These are phyloP conservation scores for Poa annua DNA, from an alignment of 176 grass and related monocot species.

Conservation along the genomic window DNA sequence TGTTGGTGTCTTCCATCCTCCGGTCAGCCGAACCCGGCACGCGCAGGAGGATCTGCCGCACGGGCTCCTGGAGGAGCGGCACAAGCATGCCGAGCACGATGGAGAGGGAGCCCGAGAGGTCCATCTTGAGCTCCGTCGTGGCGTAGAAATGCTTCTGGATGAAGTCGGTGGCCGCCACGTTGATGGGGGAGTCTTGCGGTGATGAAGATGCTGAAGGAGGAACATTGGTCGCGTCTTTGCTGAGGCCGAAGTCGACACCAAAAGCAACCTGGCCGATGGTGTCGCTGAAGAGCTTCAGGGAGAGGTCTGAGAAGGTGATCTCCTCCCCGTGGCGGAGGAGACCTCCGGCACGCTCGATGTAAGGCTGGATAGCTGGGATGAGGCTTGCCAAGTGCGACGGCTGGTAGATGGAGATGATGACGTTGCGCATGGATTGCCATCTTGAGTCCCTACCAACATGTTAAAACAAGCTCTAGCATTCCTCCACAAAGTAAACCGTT, in stretches of 20 bases:
- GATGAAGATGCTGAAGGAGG: constrained; percentile 5
- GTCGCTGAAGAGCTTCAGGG: constrained; percentile 25
- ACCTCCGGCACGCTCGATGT: neutral
- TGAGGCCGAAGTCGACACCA: constrained; percentile 44
- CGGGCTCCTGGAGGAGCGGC: constrained; percentile 55
- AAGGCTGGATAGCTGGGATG: constrained; percentile 50
- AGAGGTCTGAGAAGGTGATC: constrained; percentile 35
- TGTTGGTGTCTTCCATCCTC: constrained; percentile 51
- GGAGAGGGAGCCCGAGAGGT: constrained; percentile 55
- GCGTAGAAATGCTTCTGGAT: constrained; percentile 50
- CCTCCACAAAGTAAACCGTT: no score
- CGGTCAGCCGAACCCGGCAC: constrained; percentile 53
- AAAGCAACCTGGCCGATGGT: constrained; percentile 38
- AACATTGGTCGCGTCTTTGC: constrained; percentile 11
- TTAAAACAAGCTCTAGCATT: no score
- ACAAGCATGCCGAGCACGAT: constrained; percentile 48
- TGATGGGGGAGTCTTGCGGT: neutral
- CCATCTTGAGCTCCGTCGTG: constrained; percentile 56
- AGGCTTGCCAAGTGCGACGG: constrained; percentile 62
- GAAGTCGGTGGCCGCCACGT: constrained; percentile 16
- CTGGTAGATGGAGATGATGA: constrained; percentile 63
- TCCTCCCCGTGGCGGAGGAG: constrained; percentile 31
- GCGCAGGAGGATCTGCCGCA: constrained; percentile 37
- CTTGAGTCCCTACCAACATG: constrained; percentile 65
- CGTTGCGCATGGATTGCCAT: constrained; percentile 60